phyloP scores from a whole-genome alignment of 306 rosid species.

The Alnus glutinosa region DNA sequence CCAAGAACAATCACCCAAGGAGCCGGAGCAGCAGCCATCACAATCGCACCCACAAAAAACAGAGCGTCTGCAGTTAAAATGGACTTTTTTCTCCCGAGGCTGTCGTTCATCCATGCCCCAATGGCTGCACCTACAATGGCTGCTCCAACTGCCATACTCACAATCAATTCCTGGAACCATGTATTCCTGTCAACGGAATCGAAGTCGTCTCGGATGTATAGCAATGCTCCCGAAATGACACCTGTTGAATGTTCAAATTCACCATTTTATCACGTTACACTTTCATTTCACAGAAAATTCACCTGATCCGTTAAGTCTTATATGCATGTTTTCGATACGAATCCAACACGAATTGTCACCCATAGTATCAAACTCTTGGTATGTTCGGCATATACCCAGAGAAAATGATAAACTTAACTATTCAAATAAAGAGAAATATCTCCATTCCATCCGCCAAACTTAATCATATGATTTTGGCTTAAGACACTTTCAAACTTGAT shows the following conservation, averaged over 20 bases:
- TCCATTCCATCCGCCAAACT: no score
- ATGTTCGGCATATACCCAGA: no score
- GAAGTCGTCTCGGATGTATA: constrained; percentile 77
- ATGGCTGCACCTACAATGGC: constrained; percentile 92
- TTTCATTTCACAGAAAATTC: no score
- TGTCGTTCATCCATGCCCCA: constrained; percentile 87
- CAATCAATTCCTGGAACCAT: constrained; percentile 89
- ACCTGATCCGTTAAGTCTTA: no score
- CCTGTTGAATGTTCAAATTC: constrained; percentile 31
- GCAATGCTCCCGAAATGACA: constrained; percentile 90
- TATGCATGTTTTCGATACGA: no score
- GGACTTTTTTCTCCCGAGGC: constrained; percentile 60
- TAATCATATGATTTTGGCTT: no score
- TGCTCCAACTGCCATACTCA: constrained; percentile 87
- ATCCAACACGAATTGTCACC: no score
- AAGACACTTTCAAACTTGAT: no score
- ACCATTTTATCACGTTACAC: no score
- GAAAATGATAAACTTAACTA: no score
- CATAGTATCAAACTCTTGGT: no score
- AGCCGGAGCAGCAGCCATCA: constrained; percentile 69
- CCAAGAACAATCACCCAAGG: constrained; percentile 76
- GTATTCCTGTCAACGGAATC: constrained; percentile 58
- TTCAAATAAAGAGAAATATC: no score
- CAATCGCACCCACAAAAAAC: constrained; percentile 62
- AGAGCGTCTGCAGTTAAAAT: constrained; percentile 63